Evolutionary conservation across 139 green algal species (phyloP).

Genomic region (Haematococcus lacustris): DNA sequence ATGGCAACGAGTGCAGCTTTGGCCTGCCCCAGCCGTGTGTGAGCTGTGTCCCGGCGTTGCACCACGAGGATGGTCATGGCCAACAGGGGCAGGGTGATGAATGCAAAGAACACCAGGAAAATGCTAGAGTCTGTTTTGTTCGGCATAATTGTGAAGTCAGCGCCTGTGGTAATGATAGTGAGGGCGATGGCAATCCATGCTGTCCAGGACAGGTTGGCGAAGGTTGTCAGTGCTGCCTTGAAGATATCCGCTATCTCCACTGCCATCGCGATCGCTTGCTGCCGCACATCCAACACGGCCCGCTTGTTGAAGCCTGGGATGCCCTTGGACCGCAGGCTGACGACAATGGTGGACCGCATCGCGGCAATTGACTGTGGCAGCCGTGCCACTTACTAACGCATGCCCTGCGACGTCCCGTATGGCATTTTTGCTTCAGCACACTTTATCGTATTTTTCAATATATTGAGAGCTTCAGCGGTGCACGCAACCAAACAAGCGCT

Average conservation of each 20-base stretch:
- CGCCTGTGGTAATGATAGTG: conserved; percentile 11
- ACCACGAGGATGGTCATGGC: neutral
- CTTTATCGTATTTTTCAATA: too few species aligned
- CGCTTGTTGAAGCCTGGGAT: conserved; percentile 3
- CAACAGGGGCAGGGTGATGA: neutral
- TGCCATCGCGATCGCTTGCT: neutral
- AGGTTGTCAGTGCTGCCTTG: neutral
- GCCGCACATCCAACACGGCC: too few species aligned
- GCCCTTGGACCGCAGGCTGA: conserved; percentile 22
- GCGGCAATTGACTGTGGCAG: neutral
- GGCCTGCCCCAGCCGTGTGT: too few species aligned
- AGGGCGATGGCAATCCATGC: conserved; percentile 19
- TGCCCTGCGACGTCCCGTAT: too few species aligned
- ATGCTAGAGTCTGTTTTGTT: neutral
- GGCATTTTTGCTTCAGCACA: too few species aligned
- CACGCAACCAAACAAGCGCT: too few species aligned
- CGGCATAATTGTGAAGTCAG: neutral
- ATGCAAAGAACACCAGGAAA: conserved; percentile 11
- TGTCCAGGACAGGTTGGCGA: conserved; percentile 19
- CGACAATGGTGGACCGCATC: conserved; percentile 12
- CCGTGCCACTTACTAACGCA: too few species aligned
- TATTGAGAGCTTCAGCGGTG: too few species aligned
- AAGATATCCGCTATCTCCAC: conserved; percentile 20
- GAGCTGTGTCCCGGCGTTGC: neutral
- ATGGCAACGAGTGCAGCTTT: too few species aligned